phyloP scores from a whole-genome alignment of 2,329 filamentous ascomycete genomes.

The Zasmidium citrigriseum region DNA sequence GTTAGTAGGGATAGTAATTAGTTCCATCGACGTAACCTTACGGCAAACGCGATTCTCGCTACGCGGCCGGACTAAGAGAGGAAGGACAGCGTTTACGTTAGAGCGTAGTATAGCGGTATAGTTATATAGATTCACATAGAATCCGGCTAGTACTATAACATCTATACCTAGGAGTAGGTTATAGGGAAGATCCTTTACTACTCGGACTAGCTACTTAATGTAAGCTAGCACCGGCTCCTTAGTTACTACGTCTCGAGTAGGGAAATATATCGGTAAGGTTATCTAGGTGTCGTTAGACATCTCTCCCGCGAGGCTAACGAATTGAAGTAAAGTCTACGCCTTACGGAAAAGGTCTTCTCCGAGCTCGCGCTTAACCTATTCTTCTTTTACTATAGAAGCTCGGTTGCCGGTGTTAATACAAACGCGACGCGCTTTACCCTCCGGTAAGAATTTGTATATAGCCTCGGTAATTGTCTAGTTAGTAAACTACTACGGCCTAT shows the following conservation, averaged over 20 bases:
- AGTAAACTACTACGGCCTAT: too few species aligned
- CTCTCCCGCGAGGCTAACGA: background rate
- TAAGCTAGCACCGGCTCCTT: background rate
- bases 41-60: background rate
- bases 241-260: background rate
- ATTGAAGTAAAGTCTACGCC: background rate
- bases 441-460: too few species aligned
- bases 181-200: background rate
- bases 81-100: background rate
- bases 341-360: background rate
- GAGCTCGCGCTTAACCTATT: background rate
- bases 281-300: background rate
- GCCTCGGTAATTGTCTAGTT: too few species aligned
- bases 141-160: too few species aligned
- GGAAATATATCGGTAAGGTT: background rate
- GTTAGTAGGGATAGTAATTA: background rate
- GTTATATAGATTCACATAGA: too few species aligned
- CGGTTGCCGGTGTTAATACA: too few species aligned
- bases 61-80: background rate
- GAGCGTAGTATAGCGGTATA: too few species aligned
- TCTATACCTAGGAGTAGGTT: background rate
- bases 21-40: background rate
- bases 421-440: too few species aligned
- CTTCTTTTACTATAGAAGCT: background rate
- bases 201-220: background rate